Conservation (phyloP, 129 eudicot species). For the Erigeron canadensis region DNA sequence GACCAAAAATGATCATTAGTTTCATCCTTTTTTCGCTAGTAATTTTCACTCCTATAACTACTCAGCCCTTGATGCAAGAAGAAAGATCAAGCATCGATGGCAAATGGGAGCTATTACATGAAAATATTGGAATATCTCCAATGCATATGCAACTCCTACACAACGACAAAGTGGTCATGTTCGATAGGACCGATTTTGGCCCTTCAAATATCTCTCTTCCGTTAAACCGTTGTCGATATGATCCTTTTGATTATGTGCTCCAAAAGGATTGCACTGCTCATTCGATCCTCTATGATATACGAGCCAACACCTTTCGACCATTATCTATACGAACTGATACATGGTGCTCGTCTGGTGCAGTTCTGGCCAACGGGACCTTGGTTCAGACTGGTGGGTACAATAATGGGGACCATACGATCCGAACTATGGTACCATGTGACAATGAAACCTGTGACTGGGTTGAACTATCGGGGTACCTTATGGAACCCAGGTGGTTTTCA, state of each 20-base stretch:
- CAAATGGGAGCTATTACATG: conserved; percentile 58
- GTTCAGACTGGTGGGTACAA: conserved; percentile 80
- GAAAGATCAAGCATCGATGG: conserved; percentile 35
- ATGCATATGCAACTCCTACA: conserved; percentile 88
- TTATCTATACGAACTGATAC: conserved; percentile 56
- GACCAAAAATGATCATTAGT: conserved; percentile 38
- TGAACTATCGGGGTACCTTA: conserved; percentile 47
- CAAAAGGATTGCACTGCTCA: conserved; percentile 75
- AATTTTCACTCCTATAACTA: conserved; percentile 15
- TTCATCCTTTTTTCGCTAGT: conserved; percentile 30
- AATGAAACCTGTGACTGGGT: conserved; percentile 62
- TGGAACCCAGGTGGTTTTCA: conserved; percentile 71
- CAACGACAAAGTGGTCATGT: conserved; percentile 84
- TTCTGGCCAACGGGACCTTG: conserved; percentile 61
- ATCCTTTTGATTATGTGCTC: conserved; percentile 50
- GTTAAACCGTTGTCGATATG: conserved; percentile 48
- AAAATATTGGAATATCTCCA: conserved; percentile 64
- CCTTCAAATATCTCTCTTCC: conserved; percentile 74
- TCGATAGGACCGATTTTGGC: conserved; percentile 72
- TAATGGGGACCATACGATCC: conserved; percentile 69
- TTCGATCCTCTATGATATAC: conserved; percentile 57
- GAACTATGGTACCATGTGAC: conserved; percentile 50
- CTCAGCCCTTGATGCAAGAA: conserved; percentile 33
- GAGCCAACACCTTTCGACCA: conserved; percentile 48
- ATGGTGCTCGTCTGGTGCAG: conserved; percentile 89